Evolutionary conservation across 805 yeast species (phyloP).

Genomic region (Ogataea salicorniae): DNA sequence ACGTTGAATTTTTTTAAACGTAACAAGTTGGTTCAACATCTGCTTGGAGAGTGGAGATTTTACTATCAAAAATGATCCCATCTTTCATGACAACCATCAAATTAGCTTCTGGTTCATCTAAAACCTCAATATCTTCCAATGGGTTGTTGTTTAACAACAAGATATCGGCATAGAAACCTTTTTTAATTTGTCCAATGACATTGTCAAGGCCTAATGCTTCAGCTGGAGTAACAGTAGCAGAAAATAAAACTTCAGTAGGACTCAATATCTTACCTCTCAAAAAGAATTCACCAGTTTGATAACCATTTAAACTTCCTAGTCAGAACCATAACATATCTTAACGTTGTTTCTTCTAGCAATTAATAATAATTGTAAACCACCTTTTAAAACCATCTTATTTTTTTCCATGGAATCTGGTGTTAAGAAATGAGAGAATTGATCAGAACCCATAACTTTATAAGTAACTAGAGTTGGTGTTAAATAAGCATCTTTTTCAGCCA

Average conservation of each 20-base stretch:
- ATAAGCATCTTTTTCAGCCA: slow-evolving; percentile 21
- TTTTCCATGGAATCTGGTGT: slow-evolving; percentile 15
- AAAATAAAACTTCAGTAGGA: slow-evolving; percentile 22
- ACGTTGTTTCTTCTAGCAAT: slow-evolving; percentile 22
- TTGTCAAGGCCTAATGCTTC: slow-evolving; percentile 15
- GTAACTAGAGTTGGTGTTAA: slow-evolving; percentile 27
- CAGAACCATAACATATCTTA: slow-evolving; percentile 26
- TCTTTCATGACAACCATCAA: slow-evolving; percentile 22
- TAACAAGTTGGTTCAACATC: not conserved
- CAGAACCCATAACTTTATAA: slow-evolving; percentile 27
- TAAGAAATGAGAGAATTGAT: slow-evolving; percentile 21
- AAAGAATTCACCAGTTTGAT: slow-evolving; percentile 26
- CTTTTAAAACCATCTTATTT: slow-evolving; percentile 18
- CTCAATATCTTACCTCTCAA: slow-evolving; percentile 21
- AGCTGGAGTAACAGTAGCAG: slow-evolving; percentile 28
- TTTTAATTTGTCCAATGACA: slow-evolving; percentile 23
- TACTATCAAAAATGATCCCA: slow-evolving; percentile 19
- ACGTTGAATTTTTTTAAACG: no score
- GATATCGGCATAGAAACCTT: slow-evolving; percentile 25
- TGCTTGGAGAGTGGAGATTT: slow-evolving; percentile 2
- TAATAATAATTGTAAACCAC: slow-evolving; percentile 18
- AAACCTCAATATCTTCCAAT: slow-evolving; percentile 19
- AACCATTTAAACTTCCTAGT: slow-evolving; percentile 23
- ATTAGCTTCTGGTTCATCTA: slow-evolving; percentile 25
- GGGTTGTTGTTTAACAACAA: slow-evolving; percentile 23